Conservation (phyloP, 1,139 yeast genomes). For the Candida sanyaensis region DNA sequence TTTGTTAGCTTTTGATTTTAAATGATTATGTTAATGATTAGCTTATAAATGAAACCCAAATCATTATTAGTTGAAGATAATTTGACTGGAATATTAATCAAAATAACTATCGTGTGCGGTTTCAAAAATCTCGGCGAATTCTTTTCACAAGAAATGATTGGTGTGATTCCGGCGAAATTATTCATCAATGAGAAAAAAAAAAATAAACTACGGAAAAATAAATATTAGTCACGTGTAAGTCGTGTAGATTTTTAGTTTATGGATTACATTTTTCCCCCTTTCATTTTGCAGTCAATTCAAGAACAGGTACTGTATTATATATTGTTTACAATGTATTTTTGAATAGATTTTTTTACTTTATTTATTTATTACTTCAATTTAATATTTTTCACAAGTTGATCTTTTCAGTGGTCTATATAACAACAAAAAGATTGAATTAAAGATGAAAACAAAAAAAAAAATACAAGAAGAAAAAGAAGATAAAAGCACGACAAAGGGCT, state of each 20-base stretch:
- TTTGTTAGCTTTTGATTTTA: background rate
- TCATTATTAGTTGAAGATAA: background rate
- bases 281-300: background rate
- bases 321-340: background rate
- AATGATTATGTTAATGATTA: background rate
- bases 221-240: background rate
- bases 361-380: background rate
- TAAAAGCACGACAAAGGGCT: background rate
- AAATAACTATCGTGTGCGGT: background rate
- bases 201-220: background rate
- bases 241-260: background rate
- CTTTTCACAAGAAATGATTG: background rate
- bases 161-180: background rate
- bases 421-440: background rate
- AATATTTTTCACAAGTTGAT: background rate
- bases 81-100: no score
- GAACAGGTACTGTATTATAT: background rate
- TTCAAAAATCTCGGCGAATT: conserved; percentile 1
- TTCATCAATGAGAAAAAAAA: background rate
- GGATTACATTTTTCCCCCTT: background rate
- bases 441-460: background rate
- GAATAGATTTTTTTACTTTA: background rate
- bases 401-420: background rate
- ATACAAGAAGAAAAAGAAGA: background rate
- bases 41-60: no score